These are phyloP conservation scores for Mucor indicus DNA, from an alignment of 371 early-diverging fungal species.

Conservation along the genomic window DNA sequence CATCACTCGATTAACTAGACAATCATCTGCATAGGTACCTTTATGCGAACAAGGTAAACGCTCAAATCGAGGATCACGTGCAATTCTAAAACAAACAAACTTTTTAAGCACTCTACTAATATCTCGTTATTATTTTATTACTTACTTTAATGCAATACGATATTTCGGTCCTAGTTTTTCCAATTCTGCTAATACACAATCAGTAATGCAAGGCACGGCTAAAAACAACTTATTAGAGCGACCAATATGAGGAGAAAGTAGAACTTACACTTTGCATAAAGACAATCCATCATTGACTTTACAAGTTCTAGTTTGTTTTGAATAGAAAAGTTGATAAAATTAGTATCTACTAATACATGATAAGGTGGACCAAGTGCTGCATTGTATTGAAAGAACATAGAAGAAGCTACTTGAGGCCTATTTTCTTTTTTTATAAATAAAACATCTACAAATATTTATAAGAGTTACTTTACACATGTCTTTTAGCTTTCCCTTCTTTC, in stretches of 20 bases:
- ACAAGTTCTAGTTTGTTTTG: conserved; percentile 98
- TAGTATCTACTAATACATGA: conserved; percentile 98
- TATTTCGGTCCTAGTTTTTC: conserved; percentile 98
- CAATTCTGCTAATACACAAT: conserved; percentile 99
- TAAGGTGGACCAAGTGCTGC: conserved; percentile 98
- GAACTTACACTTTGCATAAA: conserved; percentile 88
- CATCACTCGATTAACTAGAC: conserved; percentile 95
- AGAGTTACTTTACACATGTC: conserved; percentile 71
- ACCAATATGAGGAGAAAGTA: background rate
- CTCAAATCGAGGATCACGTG: conserved; percentile 95
- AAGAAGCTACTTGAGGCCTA: conserved; percentile 89
- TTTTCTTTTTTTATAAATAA: background rate
- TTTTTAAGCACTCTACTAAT: background rate
- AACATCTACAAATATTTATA: background rate
- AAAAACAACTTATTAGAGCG: conserved; percentile 3
- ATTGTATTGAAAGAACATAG: conserved; percentile 97
- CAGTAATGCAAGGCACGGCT: conserved; percentile 95
- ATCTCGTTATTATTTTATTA: background rate
- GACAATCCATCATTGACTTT: conserved; percentile 97
- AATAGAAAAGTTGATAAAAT: conserved; percentile 99
- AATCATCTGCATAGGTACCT: conserved; percentile 99
- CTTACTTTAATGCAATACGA: conserved; percentile 89
- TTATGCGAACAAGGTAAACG: conserved; percentile 97
- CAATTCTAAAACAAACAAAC: conserved; percentile 60
- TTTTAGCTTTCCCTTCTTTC: conserved; percentile 66